A percentile compares a stretch with the other conserved stretches of the same genome.
These are phyloP conservation scores for Pulicaria dysenterica DNA, from an alignment of 129 eudicot species.

Conservation along the genomic window DNA sequence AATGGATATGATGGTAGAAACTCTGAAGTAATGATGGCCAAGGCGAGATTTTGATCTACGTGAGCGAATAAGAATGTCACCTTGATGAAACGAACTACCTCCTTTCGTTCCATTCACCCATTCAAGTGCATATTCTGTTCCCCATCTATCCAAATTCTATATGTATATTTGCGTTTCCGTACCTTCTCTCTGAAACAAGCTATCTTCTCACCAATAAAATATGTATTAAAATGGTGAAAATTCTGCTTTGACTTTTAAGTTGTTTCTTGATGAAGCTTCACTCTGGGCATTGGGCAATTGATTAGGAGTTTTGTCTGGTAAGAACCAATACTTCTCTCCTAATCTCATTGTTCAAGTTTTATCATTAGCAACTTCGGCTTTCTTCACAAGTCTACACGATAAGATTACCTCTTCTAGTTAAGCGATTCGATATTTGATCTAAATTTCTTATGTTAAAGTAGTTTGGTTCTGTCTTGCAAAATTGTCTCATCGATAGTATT, in stretches of 20 bases:
- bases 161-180: slow-evolving; percentile 76
- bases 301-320: slow-evolving; percentile 66
- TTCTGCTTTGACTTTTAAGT: slow-evolving; percentile 51
- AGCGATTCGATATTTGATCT: too few relatives aligned
- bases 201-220: slow-evolving; percentile 69
- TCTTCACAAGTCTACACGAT: too few relatives aligned
- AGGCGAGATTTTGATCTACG: too few relatives aligned
- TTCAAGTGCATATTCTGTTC: slow-evolving; percentile 54
- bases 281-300: slow-evolving; percentile 63
- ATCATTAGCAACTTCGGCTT: too few relatives aligned
- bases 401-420: too few relatives aligned
- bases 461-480: too few relatives aligned
- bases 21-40: too few relatives aligned
- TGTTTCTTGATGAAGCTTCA: slow-evolving; percentile 48
- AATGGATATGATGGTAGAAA: too few relatives aligned
- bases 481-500: too few relatives aligned
- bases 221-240: slow-evolving; percentile 73
- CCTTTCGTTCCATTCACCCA: slow-evolving; percentile 57
- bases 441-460: too few relatives aligned
- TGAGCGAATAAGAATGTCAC: slow-evolving; percentile 35
- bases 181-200: slow-evolving; percentile 45
- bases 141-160: slow-evolving; percentile 80
- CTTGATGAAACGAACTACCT: slow-evolving; percentile 63
- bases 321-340: slow-evolving; percentile 83
- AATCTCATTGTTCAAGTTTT: slow-evolving; percentile 55